These are phyloP conservation scores for Teratosphaeria destructans DNA, from an alignment of 2,329 filamentous ascomycete genomes.

Conservation along the genomic window DNA sequence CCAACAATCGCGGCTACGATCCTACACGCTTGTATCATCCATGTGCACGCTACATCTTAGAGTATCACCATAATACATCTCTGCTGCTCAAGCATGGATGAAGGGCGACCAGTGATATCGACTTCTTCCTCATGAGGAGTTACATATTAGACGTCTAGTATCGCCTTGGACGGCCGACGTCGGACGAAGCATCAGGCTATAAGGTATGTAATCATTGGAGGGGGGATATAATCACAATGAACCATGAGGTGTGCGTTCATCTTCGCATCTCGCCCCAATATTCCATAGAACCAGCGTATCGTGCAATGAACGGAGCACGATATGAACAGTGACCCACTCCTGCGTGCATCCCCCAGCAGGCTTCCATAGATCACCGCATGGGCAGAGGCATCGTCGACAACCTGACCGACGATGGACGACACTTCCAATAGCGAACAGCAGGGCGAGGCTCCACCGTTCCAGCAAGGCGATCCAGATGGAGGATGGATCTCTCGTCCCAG, in stretches of 20 bases:
- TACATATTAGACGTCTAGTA: not conserved
- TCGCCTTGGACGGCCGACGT: not conserved
- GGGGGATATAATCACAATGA: not conserved
- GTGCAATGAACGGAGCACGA: not conserved
- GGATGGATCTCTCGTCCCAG: not conserved
- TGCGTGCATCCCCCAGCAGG: not conserved
- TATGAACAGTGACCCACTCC: not conserved
- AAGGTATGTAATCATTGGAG: not conserved
- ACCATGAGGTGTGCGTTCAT: not conserved
- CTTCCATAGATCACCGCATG: not conserved
- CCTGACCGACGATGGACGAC: not conserved
- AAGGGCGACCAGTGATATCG: too few species aligned
- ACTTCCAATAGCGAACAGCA: not conserved
- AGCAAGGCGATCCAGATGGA: slow-evolving; percentile 1
- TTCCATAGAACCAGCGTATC: not conserved
- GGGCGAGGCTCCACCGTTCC: not conserved
- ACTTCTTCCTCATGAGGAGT: too few species aligned
- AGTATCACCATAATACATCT: too few species aligned
- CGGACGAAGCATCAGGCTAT: not conserved
- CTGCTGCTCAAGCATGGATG: too few species aligned
- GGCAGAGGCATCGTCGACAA: not conserved
- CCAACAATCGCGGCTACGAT: too few species aligned
- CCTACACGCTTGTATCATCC: too few species aligned
- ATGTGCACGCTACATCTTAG: too few species aligned
- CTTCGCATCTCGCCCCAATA: not conserved